These are phyloP conservation scores for Bacidia gigantensis DNA, from an alignment of 495 filamentous ascomycete genomes.

Conservation along the genomic window DNA sequence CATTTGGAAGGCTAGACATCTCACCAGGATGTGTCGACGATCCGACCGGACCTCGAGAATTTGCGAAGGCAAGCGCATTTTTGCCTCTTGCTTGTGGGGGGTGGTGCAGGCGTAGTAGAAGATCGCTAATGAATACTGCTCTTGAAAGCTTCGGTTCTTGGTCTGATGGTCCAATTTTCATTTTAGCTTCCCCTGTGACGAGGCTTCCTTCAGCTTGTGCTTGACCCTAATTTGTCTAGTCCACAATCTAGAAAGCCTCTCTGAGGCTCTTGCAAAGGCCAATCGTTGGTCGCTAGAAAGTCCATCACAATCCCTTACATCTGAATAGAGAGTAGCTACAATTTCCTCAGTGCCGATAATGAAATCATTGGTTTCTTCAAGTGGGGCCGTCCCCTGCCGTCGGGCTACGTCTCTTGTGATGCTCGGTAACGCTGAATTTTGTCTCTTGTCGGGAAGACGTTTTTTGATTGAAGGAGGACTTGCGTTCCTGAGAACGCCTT, in stretches of 20 bases:
- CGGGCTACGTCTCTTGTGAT: neutral
- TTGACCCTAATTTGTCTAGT: neutral
- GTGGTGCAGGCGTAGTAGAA: slow-evolving; percentile 64
- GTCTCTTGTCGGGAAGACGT: neutral
- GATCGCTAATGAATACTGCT: slow-evolving; percentile 54
- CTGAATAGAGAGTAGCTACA: slow-evolving; percentile 22
- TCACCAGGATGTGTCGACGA: neutral
- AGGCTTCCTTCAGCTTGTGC: neutral
- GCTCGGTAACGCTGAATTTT: neutral
- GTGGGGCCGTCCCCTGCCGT: neutral
- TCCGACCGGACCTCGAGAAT: neutral
- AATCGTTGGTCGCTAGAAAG: neutral
- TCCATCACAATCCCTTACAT: slow-evolving; percentile 28
- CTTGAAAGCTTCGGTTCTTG: slow-evolving; percentile 47
- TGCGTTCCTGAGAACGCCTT: neutral
- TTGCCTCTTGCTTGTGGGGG: slow-evolving; percentile 31
- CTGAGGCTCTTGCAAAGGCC: neutral
- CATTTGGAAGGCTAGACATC: slow-evolving; percentile 12
- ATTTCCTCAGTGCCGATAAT: slow-evolving; percentile 42
- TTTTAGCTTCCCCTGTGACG: slow-evolving; percentile 19
- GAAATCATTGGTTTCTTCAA: slow-evolving; percentile 35
- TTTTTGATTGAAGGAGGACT: too few species aligned
- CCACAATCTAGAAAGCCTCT: neutral
- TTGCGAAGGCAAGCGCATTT: slow-evolving; percentile 17
- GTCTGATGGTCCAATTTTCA: slow-evolving; percentile 48